Conservation (phyloP, 768 basidiomycete genomes). For the Grammothele lineata region DNA sequence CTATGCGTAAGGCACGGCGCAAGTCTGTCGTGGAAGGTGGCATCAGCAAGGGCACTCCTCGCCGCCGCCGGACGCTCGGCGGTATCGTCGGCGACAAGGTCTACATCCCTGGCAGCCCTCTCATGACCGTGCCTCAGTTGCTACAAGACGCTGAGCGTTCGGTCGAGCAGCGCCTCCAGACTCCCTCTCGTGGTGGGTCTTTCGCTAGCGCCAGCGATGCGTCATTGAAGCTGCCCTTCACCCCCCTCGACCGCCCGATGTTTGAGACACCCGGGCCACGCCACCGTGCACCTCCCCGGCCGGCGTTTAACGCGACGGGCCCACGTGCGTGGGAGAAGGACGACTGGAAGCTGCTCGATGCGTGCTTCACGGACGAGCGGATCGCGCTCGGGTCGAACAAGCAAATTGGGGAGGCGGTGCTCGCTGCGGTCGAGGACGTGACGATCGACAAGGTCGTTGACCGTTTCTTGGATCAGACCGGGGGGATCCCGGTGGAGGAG, state of each 20-base stretch:
- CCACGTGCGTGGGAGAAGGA: constrained; percentile 58
- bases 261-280: constrained; percentile 11
- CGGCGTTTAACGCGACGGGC: constrained; percentile 3
- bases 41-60: constrained; percentile 22
- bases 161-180: constrained; percentile 18
- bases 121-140: constrained; percentile 50
- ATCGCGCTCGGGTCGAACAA: constrained; percentile 39
- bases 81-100: constrained; percentile 47
- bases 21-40: constrained; percentile 31
- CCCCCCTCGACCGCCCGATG: constrained; percentile 2
- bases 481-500: constrained; percentile 30
- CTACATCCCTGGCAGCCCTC: constrained; percentile 50
- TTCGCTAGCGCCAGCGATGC: neutral
- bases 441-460: constrained; percentile 53
- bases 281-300: constrained; percentile 1
- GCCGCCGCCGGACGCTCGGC: constrained; percentile 29
- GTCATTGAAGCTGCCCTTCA: neutral
- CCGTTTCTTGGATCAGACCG: constrained; percentile 49
- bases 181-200: constrained; percentile 8
- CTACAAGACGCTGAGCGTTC: constrained; percentile 55
- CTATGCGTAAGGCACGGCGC: constrained; percentile 27
- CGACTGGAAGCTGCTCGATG: constrained; percentile 80
- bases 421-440: constrained; percentile 53
- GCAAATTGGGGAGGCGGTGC: constrained; percentile 26
- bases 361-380: constrained; percentile 71